Evolutionary conservation across 2,329 filamentous ascomycete genomes (phyloP).

Genomic region (Acephala macrosclerotiorum): DNA sequence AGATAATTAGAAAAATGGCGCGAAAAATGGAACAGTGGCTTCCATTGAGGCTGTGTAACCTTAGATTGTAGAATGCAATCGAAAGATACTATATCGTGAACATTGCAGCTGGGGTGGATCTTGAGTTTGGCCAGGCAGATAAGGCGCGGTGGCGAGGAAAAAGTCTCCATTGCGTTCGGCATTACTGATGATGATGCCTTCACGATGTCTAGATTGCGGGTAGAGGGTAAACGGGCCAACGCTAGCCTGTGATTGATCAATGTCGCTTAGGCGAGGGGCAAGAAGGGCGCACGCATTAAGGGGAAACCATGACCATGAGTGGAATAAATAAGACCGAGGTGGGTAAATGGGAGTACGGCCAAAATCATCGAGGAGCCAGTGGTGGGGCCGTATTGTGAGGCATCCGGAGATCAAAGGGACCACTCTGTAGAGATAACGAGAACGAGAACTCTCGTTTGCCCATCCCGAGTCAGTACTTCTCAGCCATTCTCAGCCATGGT

Average conservation of each 20-base stretch:
- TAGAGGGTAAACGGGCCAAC: conserved; percentile 12
- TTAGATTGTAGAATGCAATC: background rate
- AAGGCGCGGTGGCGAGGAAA: conserved; percentile 2
- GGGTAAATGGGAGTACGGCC: conserved; percentile 9
- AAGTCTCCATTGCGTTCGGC: conserved; percentile 12
- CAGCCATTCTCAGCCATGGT: no score
- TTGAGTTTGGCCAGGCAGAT: conserved; percentile 17
- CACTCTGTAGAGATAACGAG: conserved; percentile 1
- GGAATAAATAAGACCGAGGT: conserved; percentile 30
- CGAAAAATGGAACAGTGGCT: background rate
- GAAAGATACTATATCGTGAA: background rate
- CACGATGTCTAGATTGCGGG: conserved; percentile 9
- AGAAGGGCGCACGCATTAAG: background rate
- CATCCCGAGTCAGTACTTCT: background rate
- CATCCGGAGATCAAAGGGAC: conserved; percentile 5
- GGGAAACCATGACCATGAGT: background rate
- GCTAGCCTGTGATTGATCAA: conserved; percentile 9
- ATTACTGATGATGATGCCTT: conserved; percentile 16
- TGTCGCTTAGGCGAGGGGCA: background rate
- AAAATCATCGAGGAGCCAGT: background rate
- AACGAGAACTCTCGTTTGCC: conserved; percentile 4
- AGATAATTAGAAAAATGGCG: conserved; percentile 1
- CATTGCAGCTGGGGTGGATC: conserved; percentile 10
- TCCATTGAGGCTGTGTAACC: conserved; percentile 13
- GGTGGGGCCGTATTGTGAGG: background rate